Conservation (phyloP, 768 basidiomycete species). For the Leccinum uliginosum region DNA sequence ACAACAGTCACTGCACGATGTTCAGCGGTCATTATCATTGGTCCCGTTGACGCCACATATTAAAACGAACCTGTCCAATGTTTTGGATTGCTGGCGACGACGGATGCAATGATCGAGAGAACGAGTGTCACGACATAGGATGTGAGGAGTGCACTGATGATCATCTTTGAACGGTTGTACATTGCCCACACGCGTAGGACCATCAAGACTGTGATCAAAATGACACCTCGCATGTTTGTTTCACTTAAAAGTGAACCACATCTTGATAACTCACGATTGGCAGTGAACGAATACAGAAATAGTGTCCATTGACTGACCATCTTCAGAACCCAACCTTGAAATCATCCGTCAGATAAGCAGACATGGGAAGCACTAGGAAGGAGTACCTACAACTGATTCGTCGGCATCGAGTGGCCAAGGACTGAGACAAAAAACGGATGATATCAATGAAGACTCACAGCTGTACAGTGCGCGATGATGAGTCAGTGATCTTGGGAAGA, state of each 20-base stretch:
- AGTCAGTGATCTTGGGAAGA: not conserved
- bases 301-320: not conserved
- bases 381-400: not conserved
- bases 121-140: not conserved
- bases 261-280: not conserved
- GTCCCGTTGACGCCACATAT: not conserved
- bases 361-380: not conserved
- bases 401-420: not conserved
- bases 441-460: not conserved
- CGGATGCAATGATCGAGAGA: not conserved
- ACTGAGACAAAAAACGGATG: not conserved
- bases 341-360: not conserved
- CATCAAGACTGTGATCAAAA: not conserved
- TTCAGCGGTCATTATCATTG: too few relatives aligned
- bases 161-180: not conserved
- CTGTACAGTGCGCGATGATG: not conserved
- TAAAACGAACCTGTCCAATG: not conserved
- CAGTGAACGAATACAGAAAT: not conserved
- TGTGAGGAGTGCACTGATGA: not conserved
- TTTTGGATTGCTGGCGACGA: not conserved
- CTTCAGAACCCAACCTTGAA: not conserved
- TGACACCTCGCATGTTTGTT: too few relatives aligned
- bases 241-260: too few relatives aligned
- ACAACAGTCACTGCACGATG: not conserved
- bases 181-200: not conserved